phyloP scores from a whole-genome alignment of 2,329 filamentous ascomycete genomes.

The Chaetothyriales sp. region DNA sequence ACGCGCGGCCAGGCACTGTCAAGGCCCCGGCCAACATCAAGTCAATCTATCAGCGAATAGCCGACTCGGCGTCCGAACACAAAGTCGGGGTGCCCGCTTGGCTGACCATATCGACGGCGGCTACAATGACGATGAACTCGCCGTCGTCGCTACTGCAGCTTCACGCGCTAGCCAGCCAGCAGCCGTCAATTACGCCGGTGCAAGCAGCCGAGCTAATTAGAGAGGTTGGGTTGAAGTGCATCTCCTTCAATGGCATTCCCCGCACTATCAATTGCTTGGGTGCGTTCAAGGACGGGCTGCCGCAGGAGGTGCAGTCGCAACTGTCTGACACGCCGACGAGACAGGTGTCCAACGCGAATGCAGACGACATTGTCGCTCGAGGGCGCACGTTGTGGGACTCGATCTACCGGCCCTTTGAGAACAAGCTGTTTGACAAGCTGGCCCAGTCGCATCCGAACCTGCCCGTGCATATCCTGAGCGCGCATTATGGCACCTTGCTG shows the following conservation, averaged over 20 bases:
- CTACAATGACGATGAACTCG: slow-evolving; percentile 75
- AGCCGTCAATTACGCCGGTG: slow-evolving; percentile 19
- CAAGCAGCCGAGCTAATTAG: slow-evolving; percentile 27
- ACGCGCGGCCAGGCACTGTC: slow-evolving; percentile 49
- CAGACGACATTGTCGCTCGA: slow-evolving; percentile 40
- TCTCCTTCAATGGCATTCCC: slow-evolving; percentile 46
- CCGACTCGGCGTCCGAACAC: slow-evolving; percentile 45
- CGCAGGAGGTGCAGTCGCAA: slow-evolving; percentile 36
- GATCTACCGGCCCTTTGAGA: slow-evolving; percentile 60
- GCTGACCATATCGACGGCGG: slow-evolving; percentile 58
- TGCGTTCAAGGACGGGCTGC: slow-evolving; percentile 51
- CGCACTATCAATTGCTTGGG: slow-evolving; percentile 70
- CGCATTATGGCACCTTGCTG: slow-evolving; percentile 59
- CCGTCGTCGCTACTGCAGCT: slow-evolving; percentile 48
- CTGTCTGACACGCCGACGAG: slow-evolving; percentile 46
- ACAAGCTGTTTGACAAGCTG: slow-evolving; percentile 55
- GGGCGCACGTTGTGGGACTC: slow-evolving; percentile 58
- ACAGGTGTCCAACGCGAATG: slow-evolving; percentile 34
- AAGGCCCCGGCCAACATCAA: slow-evolving; percentile 49
- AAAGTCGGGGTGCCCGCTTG: slow-evolving; percentile 50
- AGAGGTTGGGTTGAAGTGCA: slow-evolving; percentile 33
- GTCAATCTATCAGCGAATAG: slow-evolving; percentile 49
- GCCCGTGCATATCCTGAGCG: slow-evolving; percentile 61
- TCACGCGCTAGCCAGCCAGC: slow-evolving; percentile 41
- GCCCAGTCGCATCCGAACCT: slow-evolving; percentile 65